Evolutionary conservation across 768 basidiomycete genomes (phyloP), one percentile per base, ranked within the genome.

Genomic region (Lactarius sanguifluus): DNA sequence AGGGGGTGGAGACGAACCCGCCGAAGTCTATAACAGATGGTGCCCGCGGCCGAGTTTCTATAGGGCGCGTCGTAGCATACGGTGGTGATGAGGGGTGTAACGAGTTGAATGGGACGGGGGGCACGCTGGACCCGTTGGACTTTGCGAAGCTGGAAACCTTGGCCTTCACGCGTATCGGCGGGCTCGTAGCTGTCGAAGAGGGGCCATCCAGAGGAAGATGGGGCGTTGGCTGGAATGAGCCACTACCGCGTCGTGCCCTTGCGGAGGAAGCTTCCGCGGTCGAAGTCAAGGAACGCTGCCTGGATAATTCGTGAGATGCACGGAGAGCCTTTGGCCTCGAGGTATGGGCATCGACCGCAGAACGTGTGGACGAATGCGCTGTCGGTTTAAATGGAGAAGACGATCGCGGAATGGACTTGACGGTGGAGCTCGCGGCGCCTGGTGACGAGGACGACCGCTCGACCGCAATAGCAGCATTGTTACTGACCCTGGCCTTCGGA

Each of bases 401-500:
- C 3, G 70, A 62, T 59, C 70, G 68, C 43, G 70, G 43, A 77
- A 32, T 41, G 73, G 71, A 65, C 41, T 66, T 64, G n/a, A 70
- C 50, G 63, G 65, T 71, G 64, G 72, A 71, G 57, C 69, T 61
- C 10, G 73, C 67, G 12, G 76, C 67, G 40, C 66, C 71, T 57
- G 74, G 67, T 38, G 73, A 72, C 56, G 73, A 64, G 57, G 69
- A 62, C 47, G 65, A 30, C 66, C 74, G 76, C 57, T 73, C 70
- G 15, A 69, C 56, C 12, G 69, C 64, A n/a, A 75, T 68, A 43
- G 67, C 73, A 16, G 84, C 84, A 70, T 79, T 84, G 66, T 78
- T 81, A 71, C 85, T 88, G 45, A 90, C 79, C 75, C 86, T 90
- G 65, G 85, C 86, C 73, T 80, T 88, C 16, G 86, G 84, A 63